Evolutionary conservation across 306 rosid genomes (phyloP), one percentile per base, ranked within the genome.

Genomic region (Delonix regia): DNA sequence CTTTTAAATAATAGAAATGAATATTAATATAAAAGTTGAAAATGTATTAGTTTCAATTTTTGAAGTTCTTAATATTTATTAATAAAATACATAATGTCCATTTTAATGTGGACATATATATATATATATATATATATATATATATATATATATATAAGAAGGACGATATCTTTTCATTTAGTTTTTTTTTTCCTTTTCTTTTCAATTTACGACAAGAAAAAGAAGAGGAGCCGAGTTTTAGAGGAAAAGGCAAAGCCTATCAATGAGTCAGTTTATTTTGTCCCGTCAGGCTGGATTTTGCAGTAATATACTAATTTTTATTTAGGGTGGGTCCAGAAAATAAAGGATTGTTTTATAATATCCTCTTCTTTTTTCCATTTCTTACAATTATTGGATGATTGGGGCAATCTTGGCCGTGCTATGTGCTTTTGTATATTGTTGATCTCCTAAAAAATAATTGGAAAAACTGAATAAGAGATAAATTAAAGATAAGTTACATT

Each of bases 241-340:
- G 33, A 30, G 1, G 33, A 30, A 30, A 30, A 30, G 33, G 33
- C 33, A 30, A 30, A 30, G 33, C 33, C 33, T 30, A 30, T 30
- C 33, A 9, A 10, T 42, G 52, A 62, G 61, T 6, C 30, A 68
- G 36, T 42, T 45, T 14, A 60, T 14, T 53, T 52, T 3, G 24
- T 78, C 53, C 41, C 9, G 65, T 59, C 27, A 42, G 47, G 47
- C 12, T 42, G 47, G 47, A 42, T 42, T 42, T 42, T 42, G 47
- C 47, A 42, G 47, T 42, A 42, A 42, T 59, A 2, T 4, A 11
- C 18, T 0, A 56, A 34, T 60, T 24, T 60, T 45, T 24, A 19
- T 57, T 25, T 38, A 19, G 1, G 48, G 55, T 42, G 79, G 66
- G 57, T 78, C 81, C 81, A 75, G 8, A 12, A 25, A 72, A 49